Evolutionary conservation across 345 rosid species (phyloP), one percentile per base, ranked within the genome.

Genomic region (Bruguiera sexangula): DNA sequence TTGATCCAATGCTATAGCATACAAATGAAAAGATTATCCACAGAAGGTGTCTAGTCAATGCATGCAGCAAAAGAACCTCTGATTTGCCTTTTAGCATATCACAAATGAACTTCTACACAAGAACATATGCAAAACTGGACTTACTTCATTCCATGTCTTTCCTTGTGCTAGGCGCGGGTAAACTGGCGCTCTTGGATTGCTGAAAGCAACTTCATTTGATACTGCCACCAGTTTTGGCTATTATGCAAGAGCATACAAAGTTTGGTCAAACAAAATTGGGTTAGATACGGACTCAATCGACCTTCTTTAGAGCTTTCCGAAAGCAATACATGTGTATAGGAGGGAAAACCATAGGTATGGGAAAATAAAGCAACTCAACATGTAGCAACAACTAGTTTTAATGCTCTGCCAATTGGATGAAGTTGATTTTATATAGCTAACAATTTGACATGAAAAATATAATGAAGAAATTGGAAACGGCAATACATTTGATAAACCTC

Each of bases 111-210:
- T 72, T 57, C 18, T 8, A 46, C 22, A 21, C 7, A 3, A 48
- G 48, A 71, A 27, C 7, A 39, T 31, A 61, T 27, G 36, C 24
- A 30, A 66, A 21, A 29, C 36, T 66, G 61, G 32, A 51, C 84
- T 80, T 87, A 87, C 93, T 77, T 86, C 93, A 74, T 87, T 79
- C 93, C 96, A 87, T 68, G 55, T 77, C 75, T 82, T 83, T 30
- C 96, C 93, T 67, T 86, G 88, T 2, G 93, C 96, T 36, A 89
- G 75, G 6, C 93, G 84, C 8, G 89, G 93, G 56, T 89, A 82
- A 70, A 86, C 85, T 32, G 89, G 96, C 39, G 88, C 93, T 0
- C 86, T 87, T 57, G 96, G 91, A 70, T 89, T 82, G 46, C 71
- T 6, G 60, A 87, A 89, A 66, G 78, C 71, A 62, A 89, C 81